These are phyloP conservation scores for Picea sitchensis DNA, from an alignment of 75 land plant genomes.

Conservation along the genomic window DNA sequence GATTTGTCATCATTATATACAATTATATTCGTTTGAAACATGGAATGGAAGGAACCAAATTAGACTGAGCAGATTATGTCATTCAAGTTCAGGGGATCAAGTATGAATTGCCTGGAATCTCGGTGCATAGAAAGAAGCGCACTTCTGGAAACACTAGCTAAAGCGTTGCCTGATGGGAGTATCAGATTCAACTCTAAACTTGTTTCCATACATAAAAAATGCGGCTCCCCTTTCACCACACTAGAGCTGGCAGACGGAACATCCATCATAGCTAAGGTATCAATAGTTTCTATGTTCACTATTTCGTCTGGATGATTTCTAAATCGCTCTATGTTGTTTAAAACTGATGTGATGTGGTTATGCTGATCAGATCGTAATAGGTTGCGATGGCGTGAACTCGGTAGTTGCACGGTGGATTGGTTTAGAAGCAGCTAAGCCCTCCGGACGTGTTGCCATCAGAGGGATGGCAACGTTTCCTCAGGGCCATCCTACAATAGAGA, in stretches of 20 bases:
- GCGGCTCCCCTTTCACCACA: not conserved
- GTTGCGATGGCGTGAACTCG: no score
- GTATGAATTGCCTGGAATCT: conserved; percentile 7
- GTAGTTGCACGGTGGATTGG: no score
- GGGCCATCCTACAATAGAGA: conserved; percentile 23
- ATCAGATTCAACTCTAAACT: conserved; percentile 26
- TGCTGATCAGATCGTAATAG: no score
- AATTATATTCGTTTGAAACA: no score
- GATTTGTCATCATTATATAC: no score
- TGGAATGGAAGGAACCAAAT: no score
- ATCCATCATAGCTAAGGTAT: conserved; percentile 24
- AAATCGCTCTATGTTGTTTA: no score
- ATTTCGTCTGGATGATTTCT: no score
- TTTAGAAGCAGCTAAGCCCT: conserved; percentile 10
- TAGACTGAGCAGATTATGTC: no score
- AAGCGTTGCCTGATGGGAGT: conserved; percentile 23
- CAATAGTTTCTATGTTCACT: no score
- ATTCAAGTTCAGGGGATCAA: no score
- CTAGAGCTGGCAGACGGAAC: conserved; percentile 30
- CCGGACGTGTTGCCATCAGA: conserved; percentile 30
- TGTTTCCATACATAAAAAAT: conserved; percentile 10
- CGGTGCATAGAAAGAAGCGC: conserved; percentile 26
- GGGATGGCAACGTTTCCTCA: conserved; percentile 28
- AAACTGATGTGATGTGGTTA: no score
- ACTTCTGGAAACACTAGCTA: conserved; percentile 24